phyloP scores from a whole-genome alignment of 192 early-diverging fungal species.

The Neocallimastix lanati region DNA sequence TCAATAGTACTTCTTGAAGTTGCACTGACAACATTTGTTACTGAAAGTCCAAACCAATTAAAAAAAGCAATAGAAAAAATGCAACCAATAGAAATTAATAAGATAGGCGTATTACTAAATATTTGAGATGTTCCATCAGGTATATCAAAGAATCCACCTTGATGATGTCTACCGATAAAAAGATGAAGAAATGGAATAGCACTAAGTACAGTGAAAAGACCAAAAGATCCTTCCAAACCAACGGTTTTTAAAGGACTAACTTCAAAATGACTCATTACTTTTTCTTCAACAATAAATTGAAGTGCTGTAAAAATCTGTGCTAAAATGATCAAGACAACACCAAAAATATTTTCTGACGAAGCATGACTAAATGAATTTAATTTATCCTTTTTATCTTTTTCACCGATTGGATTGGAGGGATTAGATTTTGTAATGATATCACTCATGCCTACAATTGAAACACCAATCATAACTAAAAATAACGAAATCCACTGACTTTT shows the following conservation, averaged over 20 bases:
- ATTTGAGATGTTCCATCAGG: constrained; percentile 53
- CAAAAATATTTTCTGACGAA: constrained; percentile 22
- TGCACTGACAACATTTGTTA: constrained; percentile 69
- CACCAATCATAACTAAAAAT: constrained; percentile 58
- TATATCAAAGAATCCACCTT: constrained; percentile 72
- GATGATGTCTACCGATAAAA: constrained; percentile 37
- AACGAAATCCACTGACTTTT: constrained; percentile 71
- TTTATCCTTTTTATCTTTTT: constrained; percentile 8
- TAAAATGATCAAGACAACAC: constrained; percentile 64
- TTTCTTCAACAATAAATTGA: constrained; percentile 94
- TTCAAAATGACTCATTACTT: constrained; percentile 60
- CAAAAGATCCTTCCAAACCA: constrained; percentile 84
- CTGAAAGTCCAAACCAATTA: constrained; percentile 87
- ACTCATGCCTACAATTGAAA: constrained; percentile 73
- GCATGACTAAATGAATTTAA: background rate
- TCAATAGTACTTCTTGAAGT: constrained; percentile 90
- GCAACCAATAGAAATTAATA: constrained; percentile 58
- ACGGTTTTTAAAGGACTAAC: constrained; percentile 76
- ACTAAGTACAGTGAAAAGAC: constrained; percentile 45
- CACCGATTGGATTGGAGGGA: constrained; percentile 4
- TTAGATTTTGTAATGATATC: constrained; percentile 19
- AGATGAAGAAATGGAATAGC: constrained; percentile 61
- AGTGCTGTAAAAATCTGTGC: constrained; percentile 86
- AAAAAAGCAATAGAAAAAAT: constrained; percentile 85
- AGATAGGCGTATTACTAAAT: constrained; percentile 32